Percentiles rank a stretch among this genome's conserved stretches.
Evolutionary conservation across 2,329 filamentous ascomycete genomes (phyloP).

Genomic region (Aspergillus sp.): DNA sequence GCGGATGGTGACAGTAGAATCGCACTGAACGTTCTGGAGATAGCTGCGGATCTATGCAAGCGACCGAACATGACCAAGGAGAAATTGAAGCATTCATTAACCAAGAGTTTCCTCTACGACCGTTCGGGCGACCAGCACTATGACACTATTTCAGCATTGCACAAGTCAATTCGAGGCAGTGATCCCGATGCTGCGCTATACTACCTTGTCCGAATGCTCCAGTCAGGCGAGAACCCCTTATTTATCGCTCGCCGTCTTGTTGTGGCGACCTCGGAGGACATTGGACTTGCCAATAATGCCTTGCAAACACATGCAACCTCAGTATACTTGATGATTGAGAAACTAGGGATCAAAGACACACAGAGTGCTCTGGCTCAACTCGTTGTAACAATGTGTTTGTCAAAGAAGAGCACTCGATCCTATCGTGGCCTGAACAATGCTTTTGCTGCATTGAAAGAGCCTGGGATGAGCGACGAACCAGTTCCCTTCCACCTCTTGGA

Average conservation of each 20-base stretch:
- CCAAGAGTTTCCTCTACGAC: conserved; percentile 92
- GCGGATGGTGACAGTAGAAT: conserved; percentile 90
- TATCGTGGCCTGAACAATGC: conserved; percentile 81
- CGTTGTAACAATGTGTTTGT: conserved; percentile 71
- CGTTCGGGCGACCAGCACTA: conserved; percentile 94
- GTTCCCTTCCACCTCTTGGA: conserved; percentile 70
- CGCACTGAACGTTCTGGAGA: conserved; percentile 84
- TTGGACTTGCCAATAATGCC: conserved; percentile 81
- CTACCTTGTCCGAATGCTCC: conserved; percentile 92
- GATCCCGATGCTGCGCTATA: conserved; percentile 86
- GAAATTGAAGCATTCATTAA: conserved; percentile 75
- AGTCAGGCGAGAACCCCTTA: conserved; percentile 87
- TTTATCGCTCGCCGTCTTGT: conserved; percentile 91
- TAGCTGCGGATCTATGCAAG: conserved; percentile 72
- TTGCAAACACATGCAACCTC: conserved; percentile 80
- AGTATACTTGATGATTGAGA: conserved; percentile 80
- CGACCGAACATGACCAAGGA: conserved; percentile 64
- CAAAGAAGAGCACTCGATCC: conserved; percentile 80
- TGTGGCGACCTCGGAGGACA: conserved; percentile 90
- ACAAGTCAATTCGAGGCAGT: conserved; percentile 87
- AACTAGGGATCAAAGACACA: conserved; percentile 92
- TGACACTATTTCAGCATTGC: conserved; percentile 93
- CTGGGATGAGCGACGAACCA: conserved; percentile 73
- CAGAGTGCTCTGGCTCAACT: conserved; percentile 88
- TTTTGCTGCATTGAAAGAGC: conserved; percentile 72